Conservation (phyloP, 768 basidiomycete species). For the Termitomyces heimii region DNA sequence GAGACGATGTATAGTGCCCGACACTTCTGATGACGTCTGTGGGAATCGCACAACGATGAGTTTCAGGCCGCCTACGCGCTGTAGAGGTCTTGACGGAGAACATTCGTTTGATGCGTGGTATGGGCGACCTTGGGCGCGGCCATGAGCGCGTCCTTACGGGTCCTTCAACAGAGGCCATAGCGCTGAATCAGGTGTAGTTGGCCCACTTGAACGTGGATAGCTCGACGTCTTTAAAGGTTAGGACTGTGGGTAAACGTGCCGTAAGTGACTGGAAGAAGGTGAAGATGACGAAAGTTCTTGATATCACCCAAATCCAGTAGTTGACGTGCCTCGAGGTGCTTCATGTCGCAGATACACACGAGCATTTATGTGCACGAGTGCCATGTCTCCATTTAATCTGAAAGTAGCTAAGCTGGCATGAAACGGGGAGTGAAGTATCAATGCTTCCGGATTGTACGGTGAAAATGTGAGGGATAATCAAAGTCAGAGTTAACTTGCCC, state of each 20-base stretch:
- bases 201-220: neutral
- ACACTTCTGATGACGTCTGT: constrained; percentile 20
- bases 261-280: constrained; percentile 6
- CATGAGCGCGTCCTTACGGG: constrained; percentile 7
- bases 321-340: constrained; percentile 10
- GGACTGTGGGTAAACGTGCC: constrained; percentile 6
- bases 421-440: neutral
- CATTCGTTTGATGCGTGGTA: constrained; percentile 17
- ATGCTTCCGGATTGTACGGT: neutral
- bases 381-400: neutral
- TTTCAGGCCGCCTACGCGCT: neutral
- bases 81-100: constrained; percentile 9
- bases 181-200: neutral
- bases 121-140: constrained; percentile 11
- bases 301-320: neutral
- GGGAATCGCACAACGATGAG: constrained; percentile 12
- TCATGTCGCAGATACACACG: constrained; percentile 2
- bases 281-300: constrained; percentile 9
- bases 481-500: neutral
- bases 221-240: constrained; percentile 5
- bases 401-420: neutral
- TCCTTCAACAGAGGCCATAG: constrained; percentile 8
- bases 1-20: constrained; percentile 16
- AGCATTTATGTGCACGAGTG: neutral
- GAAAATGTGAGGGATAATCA: neutral